A percentile compares a stretch with the other conserved stretches of the same genome.
These are phyloP conservation scores for Apophysomyces elegans DNA, from an alignment of 371 early-diverging fungal species.

Conservation along the genomic window DNA sequence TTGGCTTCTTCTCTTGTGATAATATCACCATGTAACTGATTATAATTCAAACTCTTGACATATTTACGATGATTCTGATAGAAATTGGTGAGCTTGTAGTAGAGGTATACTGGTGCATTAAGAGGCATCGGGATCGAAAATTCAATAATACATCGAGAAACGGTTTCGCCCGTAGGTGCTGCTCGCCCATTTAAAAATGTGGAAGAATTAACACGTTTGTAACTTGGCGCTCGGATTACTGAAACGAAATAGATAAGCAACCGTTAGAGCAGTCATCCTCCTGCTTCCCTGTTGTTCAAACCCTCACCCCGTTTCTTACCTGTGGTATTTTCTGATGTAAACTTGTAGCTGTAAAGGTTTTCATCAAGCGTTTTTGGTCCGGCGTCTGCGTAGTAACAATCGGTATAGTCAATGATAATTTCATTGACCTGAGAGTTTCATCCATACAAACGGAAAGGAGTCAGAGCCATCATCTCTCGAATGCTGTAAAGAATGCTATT, in stretches of 20 bases:
- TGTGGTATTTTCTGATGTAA: slow-evolving; percentile 44
- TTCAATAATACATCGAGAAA: slow-evolving; percentile 65
- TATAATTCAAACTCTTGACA: slow-evolving; percentile 79
- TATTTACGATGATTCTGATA: slow-evolving; percentile 95
- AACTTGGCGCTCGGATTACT: slow-evolving; percentile 43
- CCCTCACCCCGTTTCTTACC: slow-evolving; percentile 22
- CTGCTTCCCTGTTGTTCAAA: not conserved
- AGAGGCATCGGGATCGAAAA: slow-evolving; percentile 66
- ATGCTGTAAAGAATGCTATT: not conserved
- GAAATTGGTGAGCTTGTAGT: slow-evolving; percentile 89
- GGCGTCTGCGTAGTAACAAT: slow-evolving; percentile 54
- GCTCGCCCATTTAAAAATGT: slow-evolving; percentile 25
- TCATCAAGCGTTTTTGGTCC: slow-evolving; percentile 14
- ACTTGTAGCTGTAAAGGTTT: slow-evolving; percentile 42
- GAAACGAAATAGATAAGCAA: not conserved
- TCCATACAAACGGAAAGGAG: not conserved
- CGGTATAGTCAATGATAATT: slow-evolving; percentile 84
- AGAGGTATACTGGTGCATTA: slow-evolving; percentile 75
- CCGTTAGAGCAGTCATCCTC: not conserved
- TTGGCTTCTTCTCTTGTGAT: slow-evolving; percentile 33
- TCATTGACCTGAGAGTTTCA: slow-evolving; percentile 59
- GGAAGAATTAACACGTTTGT: slow-evolving; percentile 28
- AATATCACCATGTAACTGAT: slow-evolving; percentile 76
- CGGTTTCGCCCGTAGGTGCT: slow-evolving; percentile 27
- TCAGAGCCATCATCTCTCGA: no score